These are phyloP conservation scores for Botrytis fabae DNA, from an alignment of 2,329 filamentous ascomycete genomes.

Conservation along the genomic window DNA sequence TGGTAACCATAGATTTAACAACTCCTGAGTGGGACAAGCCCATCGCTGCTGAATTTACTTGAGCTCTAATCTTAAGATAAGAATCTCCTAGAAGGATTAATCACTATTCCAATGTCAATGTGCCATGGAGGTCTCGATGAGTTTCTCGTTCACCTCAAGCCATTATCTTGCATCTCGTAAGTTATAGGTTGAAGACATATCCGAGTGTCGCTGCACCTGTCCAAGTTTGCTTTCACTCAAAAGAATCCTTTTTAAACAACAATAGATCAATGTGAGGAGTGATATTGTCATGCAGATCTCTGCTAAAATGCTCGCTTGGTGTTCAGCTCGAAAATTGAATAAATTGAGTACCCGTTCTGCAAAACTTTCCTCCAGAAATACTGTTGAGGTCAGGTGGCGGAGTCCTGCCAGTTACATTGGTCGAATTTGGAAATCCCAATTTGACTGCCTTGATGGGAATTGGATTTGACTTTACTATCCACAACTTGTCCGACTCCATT, in stretches of 20 bases:
- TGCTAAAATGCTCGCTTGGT: background rate
- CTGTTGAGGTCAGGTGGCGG: background rate
- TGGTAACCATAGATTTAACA: background rate
- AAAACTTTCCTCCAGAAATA: background rate
- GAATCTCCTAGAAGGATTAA: background rate
- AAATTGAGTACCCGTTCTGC: background rate
- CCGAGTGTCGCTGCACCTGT: too few species aligned
- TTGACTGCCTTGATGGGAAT: background rate
- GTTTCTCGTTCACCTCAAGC: background rate
- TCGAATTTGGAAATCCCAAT: background rate
- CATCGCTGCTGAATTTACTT: background rate
- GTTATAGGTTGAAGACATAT: too few species aligned
- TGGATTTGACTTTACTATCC: background rate
- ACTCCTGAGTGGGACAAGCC: background rate
- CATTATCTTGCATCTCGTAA: too few species aligned
- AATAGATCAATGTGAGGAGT: too few species aligned
- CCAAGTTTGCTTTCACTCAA: too few species aligned
- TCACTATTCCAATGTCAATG: background rate
- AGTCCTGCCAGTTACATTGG: background rate
- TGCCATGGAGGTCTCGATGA: background rate
- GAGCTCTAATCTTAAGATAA: background rate
- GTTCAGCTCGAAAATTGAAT: background rate
- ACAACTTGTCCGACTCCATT: background rate
- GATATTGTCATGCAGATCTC: too few species aligned
- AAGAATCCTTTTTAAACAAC: too few species aligned